Conservation (phyloP, 129 eudicot species). For the Centrapalus pauciflorus region DNA sequence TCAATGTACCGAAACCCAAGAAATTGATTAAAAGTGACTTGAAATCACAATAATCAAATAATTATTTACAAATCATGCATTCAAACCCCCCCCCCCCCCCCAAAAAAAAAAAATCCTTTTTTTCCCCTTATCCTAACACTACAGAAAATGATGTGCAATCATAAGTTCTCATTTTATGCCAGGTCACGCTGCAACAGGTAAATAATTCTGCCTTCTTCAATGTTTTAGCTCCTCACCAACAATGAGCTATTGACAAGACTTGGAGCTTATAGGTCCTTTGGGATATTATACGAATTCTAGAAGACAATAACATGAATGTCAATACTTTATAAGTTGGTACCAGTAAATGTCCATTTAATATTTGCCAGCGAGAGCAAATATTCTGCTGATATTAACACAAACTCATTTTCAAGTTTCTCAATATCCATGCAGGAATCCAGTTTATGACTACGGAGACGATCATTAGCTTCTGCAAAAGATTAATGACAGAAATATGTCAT, state of each 20-base stretch:
- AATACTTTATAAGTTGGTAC: constrained; percentile 33
- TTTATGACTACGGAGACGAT: constrained; percentile 38
- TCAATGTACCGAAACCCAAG: too few relatives aligned
- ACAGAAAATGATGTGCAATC: background rate
- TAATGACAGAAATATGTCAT: background rate
- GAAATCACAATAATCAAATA: too few relatives aligned
- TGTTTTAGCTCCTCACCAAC: background rate
- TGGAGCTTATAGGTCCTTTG: background rate
- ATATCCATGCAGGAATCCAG: constrained; percentile 48
- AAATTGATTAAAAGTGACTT: too few relatives aligned
- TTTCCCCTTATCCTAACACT: too few relatives aligned
- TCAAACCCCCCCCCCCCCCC: too few relatives aligned
- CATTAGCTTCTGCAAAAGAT: constrained; percentile 42
- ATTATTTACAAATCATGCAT: too few relatives aligned
- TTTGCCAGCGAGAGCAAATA: constrained; percentile 68
- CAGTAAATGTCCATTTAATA: constrained; percentile 70
- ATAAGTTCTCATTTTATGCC: background rate
- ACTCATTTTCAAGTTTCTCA: constrained; percentile 86
- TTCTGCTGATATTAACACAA: constrained; percentile 83
- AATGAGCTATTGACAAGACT: background rate
- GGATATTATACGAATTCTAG: background rate
- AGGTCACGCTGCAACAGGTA: background rate
- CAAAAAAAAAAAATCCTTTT: too few relatives aligned
- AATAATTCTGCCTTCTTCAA: background rate
- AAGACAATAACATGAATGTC: background rate